Conservation (phyloP, 148 eudicot species). For the Nepenthes gracilis region DNA sequence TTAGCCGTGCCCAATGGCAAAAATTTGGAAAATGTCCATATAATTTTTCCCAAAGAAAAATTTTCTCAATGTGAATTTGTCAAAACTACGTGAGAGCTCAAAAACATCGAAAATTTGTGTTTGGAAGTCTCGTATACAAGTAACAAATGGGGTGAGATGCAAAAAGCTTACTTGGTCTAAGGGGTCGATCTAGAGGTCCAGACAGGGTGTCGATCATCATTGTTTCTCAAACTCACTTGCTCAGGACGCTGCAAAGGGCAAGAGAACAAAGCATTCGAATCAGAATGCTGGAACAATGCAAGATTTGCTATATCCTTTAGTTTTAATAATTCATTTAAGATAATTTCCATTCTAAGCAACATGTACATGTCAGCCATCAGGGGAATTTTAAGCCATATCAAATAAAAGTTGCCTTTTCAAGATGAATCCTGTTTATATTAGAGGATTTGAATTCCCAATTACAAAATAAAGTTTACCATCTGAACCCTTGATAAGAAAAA, state of each 20-base stretch:
- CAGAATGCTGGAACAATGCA: conserved; percentile 5
- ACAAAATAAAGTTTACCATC: too few species aligned
- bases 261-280: conserved; percentile 16
- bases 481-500: too few species aligned
- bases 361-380: too few species aligned
- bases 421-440: too few species aligned
- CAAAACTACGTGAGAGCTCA: too few species aligned
- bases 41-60: too few species aligned
- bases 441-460: too few species aligned
- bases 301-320: background rate
- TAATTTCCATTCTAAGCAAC: too few species aligned
- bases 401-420: background rate
- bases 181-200: conserved; percentile 36
- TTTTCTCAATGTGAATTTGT: too few species aligned
- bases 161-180: conserved; percentile 31
- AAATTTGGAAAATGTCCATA: too few species aligned
- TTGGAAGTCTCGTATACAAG: background rate
- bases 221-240: conserved; percentile 8
- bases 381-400: too few species aligned
- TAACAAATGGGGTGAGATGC: background rate
- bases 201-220: conserved; percentile 38
- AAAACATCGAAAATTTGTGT: too few species aligned
- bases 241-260: conserved; percentile 9
- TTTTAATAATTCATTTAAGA: background rate
- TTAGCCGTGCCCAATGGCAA: background rate